phyloP scores from a whole-genome alignment of 2,329 filamentous ascomycete genomes.

The Rhynchosporium graminicola region DNA sequence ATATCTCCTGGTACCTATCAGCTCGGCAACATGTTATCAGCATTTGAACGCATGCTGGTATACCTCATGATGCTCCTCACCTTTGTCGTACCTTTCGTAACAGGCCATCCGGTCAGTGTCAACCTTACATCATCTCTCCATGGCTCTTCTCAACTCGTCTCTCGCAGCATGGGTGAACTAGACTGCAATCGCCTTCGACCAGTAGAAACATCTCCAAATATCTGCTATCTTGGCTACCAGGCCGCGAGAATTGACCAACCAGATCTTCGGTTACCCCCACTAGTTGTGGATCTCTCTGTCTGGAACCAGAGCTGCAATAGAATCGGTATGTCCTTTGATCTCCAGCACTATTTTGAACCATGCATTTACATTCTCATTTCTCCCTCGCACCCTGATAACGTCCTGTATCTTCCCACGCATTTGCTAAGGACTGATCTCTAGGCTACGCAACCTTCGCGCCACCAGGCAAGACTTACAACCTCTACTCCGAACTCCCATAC shows the following conservation, averaged over 20 bases:
- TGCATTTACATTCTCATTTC: background rate
- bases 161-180: background rate
- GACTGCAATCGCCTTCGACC: background rate
- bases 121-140: background rate
- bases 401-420: background rate
- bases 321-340: background rate
- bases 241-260: background rate
- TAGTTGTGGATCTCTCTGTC: constrained; percentile 1
- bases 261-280: background rate
- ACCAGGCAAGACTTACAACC: background rate
- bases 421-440: background rate
- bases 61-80: background rate
- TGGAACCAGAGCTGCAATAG: background rate
- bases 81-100: background rate
- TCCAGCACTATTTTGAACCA: background rate
- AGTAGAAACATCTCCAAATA: background rate
- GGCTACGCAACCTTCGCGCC: background rate
- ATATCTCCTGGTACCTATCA: background rate
- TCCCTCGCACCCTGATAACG: background rate
- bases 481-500: background rate
- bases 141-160: background rate
- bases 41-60: background rate
- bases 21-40: background rate
- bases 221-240: constrained; percentile 2
- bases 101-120: background rate